Conservation (phyloP, 495 filamentous ascomycete species). For the Neurospora sp. region DNA sequence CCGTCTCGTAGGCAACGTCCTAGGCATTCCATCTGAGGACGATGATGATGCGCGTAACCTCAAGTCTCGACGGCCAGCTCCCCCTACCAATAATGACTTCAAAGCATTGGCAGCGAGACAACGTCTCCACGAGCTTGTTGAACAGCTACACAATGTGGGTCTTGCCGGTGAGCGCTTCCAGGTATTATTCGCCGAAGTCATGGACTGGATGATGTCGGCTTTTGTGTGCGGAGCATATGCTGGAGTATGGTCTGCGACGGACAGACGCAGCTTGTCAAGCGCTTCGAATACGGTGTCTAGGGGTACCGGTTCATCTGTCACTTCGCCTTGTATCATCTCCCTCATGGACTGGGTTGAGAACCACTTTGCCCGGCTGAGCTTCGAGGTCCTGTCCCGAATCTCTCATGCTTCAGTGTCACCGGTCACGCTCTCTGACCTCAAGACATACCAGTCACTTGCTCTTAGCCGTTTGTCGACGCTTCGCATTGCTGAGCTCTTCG, state of each 20-base stretch:
- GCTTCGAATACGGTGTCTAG: slow-evolving; percentile 12
- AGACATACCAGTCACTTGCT: slow-evolving; percentile 74
- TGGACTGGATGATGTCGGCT: slow-evolving; percentile 57
- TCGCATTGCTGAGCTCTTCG: slow-evolving; percentile 74
- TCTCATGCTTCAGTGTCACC: slow-evolving; percentile 13
- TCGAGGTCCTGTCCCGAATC: slow-evolving; percentile 46
- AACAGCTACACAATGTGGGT: slow-evolving; percentile 58
- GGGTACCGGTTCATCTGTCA: slow-evolving; percentile 25
- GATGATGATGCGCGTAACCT: slow-evolving; percentile 4
- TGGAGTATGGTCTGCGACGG: slow-evolving; percentile 38
- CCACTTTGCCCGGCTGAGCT: slow-evolving; percentile 53
- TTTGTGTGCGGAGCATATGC: slow-evolving; percentile 54
- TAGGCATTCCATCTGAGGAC: slow-evolving; percentile 38
- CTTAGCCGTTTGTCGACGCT: slow-evolving; percentile 68
- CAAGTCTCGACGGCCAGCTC: slow-evolving; percentile 9
- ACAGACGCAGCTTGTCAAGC: slow-evolving; percentile 5
- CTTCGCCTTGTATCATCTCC: slow-evolving; percentile 45
- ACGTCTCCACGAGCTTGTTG: slow-evolving; percentile 46
- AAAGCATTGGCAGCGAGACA: slow-evolving; percentile 34
- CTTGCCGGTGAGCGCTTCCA: slow-evolving; percentile 66
- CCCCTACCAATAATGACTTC: slow-evolving; percentile 13
- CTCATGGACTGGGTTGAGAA: slow-evolving; percentile 64
- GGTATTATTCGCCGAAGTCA: slow-evolving; percentile 63
- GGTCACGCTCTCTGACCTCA: slow-evolving; percentile 50
- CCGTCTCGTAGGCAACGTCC: slow-evolving; percentile 41